These are phyloP conservation scores for Trametes pubescens DNA, from an alignment of 1,284 basidiomycete genomes.

Conservation along the genomic window DNA sequence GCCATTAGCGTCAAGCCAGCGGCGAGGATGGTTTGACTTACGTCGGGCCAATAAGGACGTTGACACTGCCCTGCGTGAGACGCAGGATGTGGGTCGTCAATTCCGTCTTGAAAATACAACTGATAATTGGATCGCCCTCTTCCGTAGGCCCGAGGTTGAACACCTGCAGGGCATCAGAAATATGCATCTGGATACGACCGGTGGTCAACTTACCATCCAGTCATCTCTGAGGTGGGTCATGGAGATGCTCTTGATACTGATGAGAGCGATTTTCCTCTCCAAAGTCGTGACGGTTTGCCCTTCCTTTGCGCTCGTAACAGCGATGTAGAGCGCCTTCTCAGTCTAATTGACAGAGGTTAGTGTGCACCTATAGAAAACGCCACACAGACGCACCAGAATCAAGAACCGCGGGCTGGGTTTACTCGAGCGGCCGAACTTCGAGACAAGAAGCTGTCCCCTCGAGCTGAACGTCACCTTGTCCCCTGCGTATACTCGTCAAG, in stretches of 20 bases:
- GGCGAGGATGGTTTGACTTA: constrained; percentile 50
- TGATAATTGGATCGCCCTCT: constrained; percentile 96
- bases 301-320: constrained; percentile 75
- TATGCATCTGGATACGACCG: background rate
- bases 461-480: constrained; percentile 90
- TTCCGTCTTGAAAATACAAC: constrained; percentile 97
- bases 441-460: constrained; percentile 87
- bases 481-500: constrained; percentile 43
- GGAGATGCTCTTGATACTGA: constrained; percentile 86
- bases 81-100: constrained; percentile 85
- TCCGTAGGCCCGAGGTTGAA: constrained; percentile 82
- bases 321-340: constrained; percentile 88
- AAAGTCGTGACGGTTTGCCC: constrained; percentile 69
- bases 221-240: constrained; percentile 94
- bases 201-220: constrained; percentile 76
- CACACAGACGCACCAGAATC: constrained; percentile 71
- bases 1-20: constrained; percentile 13
- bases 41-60: constrained; percentile 79
- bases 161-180: constrained; percentile 48
- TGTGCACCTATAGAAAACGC: background rate
- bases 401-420: constrained; percentile 94
- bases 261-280: constrained; percentile 91
- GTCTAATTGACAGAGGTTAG: constrained; percentile 64
- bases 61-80: constrained; percentile 82
- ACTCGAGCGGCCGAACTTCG: constrained; percentile 89